phyloP scores from a whole-genome alignment of 1,284 basidiomycete genomes.

The Coniferiporia sulphurascens region DNA sequence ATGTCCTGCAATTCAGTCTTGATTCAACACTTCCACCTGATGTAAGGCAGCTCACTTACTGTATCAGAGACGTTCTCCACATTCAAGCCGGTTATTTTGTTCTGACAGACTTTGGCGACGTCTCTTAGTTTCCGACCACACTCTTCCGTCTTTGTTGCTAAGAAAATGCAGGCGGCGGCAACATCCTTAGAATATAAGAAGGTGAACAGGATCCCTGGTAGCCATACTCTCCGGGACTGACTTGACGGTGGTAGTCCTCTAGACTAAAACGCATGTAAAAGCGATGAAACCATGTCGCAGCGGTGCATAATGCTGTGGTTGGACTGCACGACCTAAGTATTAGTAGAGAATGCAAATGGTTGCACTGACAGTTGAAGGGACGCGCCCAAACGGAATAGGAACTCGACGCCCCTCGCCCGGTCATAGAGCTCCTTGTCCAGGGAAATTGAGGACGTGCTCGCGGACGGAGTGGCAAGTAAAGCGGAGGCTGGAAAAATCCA shows the following conservation, averaged over 20 bases:
- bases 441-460: conserved; percentile 43
- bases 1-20: conserved; percentile 48
- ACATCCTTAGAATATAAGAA: conserved; percentile 55
- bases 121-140: conserved; percentile 83
- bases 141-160: conserved; percentile 90
- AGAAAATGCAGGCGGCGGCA: conserved; percentile 85
- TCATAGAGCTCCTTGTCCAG: conserved; percentile 68
- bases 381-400: conserved; percentile 72
- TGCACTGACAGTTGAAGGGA: conserved; percentile 64
- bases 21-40: neutral
- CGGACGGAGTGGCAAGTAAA: conserved; percentile 51
- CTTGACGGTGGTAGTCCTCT: conserved; percentile 78
- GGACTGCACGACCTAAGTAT: conserved; percentile 43
- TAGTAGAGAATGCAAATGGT: conserved; percentile 11
- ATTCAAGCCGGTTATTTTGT: conserved; percentile 59
- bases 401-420: conserved; percentile 72
- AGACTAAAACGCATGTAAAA: conserved; percentile 94
- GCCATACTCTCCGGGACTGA: conserved; percentile 27
- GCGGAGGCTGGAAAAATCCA: conserved; percentile 67
- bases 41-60: conserved; percentile 18
- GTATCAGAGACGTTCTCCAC: conserved; percentile 32
- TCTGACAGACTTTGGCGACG: conserved; percentile 72
- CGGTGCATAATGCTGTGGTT: conserved; percentile 74
- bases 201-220: conserved; percentile 10
- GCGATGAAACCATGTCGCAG: conserved; percentile 87